Base-by-base conservation (phyloP, 192 early-diverging fungal species). In the Entomortierella beljakovae region DNA sequence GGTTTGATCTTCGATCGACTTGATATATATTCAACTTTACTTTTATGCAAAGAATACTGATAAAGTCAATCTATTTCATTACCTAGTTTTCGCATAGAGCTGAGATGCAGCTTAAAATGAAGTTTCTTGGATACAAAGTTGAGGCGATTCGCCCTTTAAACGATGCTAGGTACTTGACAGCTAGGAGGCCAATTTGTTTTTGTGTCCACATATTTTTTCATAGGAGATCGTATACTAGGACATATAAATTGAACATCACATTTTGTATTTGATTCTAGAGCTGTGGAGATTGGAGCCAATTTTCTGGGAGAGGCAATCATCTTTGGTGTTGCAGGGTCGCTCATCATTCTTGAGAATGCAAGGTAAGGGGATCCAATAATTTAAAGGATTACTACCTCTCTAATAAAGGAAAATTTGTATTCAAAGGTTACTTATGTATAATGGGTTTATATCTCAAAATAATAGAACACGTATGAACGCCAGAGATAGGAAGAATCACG, bases 21-120 rank as follows among this genome's bases (percentile, higher is more conserved):
- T 3, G 28, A 10, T n/a, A 34, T 34, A n/a, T 13, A 26, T 53
- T 53, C 15, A 53, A 29, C 7, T n/a, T n/a, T n/a, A n/a, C n/a
- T n/a, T n/a, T n/a, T n/a, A n/a, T n/a, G n/a, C n/a, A n/a, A n/a
- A n/a, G n/a, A n/a, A n/a, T n/a, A n/a, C n/a, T n/a, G n/a, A n/a
- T n/a, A n/a, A n/a, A n/a, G 43, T 46, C 3, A 52, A n/a, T 11
- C 23, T 25, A 13, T 9, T 15, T 16, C 13, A 56, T 2, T 3
- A 7, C 7, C 18, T 63, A 89, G 85, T 73, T 79, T 37, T 85
- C 91, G 2, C 92, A 93, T 55, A 82, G 88, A n/a, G 81, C 90
- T n/a, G 93, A 94, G 75, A 94, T 94, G 90, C 91, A 88, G 52
- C 85, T 92, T 69, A 93, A 93, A 72, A 93, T 94, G 92, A 86